Base-by-base conservation (phyloP, 2,329 filamentous ascomycete species). In the Arthrobotrys sphaeroides region DNA sequence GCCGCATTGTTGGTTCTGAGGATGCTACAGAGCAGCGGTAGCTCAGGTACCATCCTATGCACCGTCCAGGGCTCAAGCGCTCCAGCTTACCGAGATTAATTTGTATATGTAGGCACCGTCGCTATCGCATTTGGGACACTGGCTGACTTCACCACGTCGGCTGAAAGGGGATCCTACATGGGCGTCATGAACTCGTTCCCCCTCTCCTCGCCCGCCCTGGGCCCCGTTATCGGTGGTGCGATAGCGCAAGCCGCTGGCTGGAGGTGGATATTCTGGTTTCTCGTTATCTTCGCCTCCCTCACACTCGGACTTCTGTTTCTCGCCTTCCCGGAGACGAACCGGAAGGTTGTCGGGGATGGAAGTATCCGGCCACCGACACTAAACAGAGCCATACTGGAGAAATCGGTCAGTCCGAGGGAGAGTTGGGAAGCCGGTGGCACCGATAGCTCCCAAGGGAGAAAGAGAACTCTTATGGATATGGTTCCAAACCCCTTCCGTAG, bases 131-230 rank as follows among this genome's bases (percentile, higher is more conserved):
- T 87, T 75, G 91, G 89, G 1, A 88, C 93, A 1, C 87, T 94
- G 12, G 89, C 90, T 0, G 92, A 95, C 79, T 85, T 93, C 3
- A 86, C 89, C 0, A 88, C 90, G 0, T 88, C 87, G 49, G 85
- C 87, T 0, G 90, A 94, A 81, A 84, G 92, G 78, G 92, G 91
- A 1, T 87, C 86, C 67, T 94, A 91, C 80, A 90, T 94, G 83
- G 90, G 88, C 59, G 86, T 89, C 73, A 87, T 89, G n/a, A 86
- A 85, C 31, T 85, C 85, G 2, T 88, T 87, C 13, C 83, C 87
- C 64, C 87, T 89, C 2, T 79, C 91, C 5, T 84, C 73, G 0
- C 77, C 77, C 2, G 77, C 86, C 0, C 66, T 88, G 3, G 85
- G 87, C 0, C 89, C 90, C 0, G 85, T 90, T 0, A 83, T 91